phyloP scores from a whole-genome alignment of 495 filamentous ascomycete species.

The Xylaria grammica region DNA sequence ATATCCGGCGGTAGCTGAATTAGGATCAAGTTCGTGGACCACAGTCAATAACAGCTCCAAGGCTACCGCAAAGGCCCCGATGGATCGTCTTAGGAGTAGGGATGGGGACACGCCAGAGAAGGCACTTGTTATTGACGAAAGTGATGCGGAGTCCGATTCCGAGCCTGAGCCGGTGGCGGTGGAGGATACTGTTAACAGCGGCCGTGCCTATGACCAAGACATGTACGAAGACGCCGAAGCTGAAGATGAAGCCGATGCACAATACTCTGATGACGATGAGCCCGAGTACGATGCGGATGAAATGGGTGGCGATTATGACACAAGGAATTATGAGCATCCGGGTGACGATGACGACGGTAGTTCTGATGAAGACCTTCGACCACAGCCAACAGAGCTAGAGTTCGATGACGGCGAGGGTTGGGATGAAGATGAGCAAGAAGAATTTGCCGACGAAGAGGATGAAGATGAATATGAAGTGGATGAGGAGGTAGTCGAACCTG shows the following conservation, averaged over 20 bases:
- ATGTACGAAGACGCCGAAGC: constrained; percentile 35
- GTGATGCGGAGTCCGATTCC: constrained; percentile 25
- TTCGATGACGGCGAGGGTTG: constrained; percentile 35
- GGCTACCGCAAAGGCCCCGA: constrained; percentile 15
- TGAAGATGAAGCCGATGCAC: constrained; percentile 34
- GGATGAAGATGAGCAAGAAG: constrained; percentile 39
- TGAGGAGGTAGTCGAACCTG: constrained; percentile 2
- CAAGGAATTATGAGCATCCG: constrained; percentile 32
- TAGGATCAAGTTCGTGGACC: constrained; percentile 24
- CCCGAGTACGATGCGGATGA: constrained; percentile 43
- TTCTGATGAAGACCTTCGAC: constrained; percentile 39
- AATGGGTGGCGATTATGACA: constrained; percentile 36
- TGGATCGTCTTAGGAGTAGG: constrained; percentile 26
- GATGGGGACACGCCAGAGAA: constrained; percentile 33
- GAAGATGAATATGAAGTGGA: constrained; percentile 33
- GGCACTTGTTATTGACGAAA: constrained; percentile 33
- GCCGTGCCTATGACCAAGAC: constrained; percentile 26
- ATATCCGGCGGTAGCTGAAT: not conserved
- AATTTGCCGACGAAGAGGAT: constrained; percentile 30
- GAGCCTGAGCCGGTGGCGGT: constrained; percentile 20
- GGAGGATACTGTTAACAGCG: constrained; percentile 30
- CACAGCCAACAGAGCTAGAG: constrained; percentile 30
- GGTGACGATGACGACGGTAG: constrained; percentile 46
- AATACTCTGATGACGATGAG: constrained; percentile 45
- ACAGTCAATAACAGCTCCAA: constrained; percentile 30